Conservation (phyloP, 164 flowering plant genomes). For the Amborella trichopoda region DNA sequence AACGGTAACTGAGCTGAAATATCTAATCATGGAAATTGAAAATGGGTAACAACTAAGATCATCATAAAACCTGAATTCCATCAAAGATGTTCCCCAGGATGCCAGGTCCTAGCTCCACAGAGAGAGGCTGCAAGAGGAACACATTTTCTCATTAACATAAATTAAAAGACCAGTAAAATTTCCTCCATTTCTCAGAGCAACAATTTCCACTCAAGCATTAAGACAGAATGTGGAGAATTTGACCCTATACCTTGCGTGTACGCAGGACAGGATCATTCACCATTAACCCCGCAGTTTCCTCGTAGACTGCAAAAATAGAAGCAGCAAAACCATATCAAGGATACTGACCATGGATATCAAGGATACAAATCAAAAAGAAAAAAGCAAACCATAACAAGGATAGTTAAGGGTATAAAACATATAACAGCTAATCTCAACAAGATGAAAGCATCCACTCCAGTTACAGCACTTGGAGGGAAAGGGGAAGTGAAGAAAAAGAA, state of each 20-base stretch:
- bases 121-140: conserved; percentile 64
- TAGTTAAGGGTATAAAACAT: no score
- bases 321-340: not conserved
- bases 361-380: no score
- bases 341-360: not conserved
- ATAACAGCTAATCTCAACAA: no score
- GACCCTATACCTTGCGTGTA: conserved; percentile 84
- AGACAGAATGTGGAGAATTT: not conserved
- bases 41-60: not conserved
- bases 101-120: conserved; percentile 98
- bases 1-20: no score
- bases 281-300: conserved; percentile 95
- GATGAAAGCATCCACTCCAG: no score
- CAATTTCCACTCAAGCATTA: not conserved
- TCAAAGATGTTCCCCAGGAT: conserved; percentile 97
- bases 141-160: no score
- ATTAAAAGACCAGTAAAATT: no score
- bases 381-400: no score
- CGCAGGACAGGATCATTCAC: conserved; percentile 96
- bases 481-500: not conserved
- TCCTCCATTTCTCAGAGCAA: no score
- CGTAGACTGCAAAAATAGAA: conserved; percentile 54
- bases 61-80: conserved; percentile 76
- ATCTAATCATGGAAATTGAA: not conserved
- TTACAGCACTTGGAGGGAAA: no score